Evolutionary conservation across 768 basidiomycete species (phyloP), one percentile per base, ranked within the genome.

Genomic region (Galerina marginata): DNA sequence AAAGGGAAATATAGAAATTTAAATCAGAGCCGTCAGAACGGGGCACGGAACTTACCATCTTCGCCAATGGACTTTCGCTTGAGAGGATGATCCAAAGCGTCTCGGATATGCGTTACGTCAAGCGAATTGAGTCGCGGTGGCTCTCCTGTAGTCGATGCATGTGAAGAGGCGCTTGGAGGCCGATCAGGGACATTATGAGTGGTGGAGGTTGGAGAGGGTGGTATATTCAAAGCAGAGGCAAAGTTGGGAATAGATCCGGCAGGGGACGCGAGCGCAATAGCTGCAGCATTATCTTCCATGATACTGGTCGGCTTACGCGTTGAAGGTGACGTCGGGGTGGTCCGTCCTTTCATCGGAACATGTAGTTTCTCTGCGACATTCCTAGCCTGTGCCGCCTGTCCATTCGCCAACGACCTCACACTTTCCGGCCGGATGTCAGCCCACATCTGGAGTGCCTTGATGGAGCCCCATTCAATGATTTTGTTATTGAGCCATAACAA

Each of bases 401-500:
- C 78, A 37, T 61, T 74, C n/a, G 76, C 66, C 56, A 82, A 72
- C 14, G 68, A 74, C 50, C 71, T 75, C 38, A 78, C 73, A 1
- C 70, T 75, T 16, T 90, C 86, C 1, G 91, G 88, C 44, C 88
- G 81, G 59, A 89, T 77, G 70, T 93, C 92, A 10, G 92, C 93
- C 89, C 92, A 95, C 91, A 93, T 94, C 71, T 94, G 92, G 58
- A 95, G 71, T 5, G 92, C 92, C 72, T 95, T 95, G 77, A 99
- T 99, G 3, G 94, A 96, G 0, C 97, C 97, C 97, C 97, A 99
- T 74, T 99, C 97, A 61, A 96, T 93, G 71, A 99, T 96, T 80
- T 99, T 99, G 79, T 89, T 93, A 72, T 98, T 95, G 53, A 99
- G 80, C 97, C 97, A 99, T 46, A 90, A 82, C 29, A 97, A 80